A percentile compares a stretch with the other conserved stretches of the same genome.
These are phyloP conservation scores for Pichia sp. DNA, from an alignment of 1,139 yeast species.

Conservation along the genomic window DNA sequence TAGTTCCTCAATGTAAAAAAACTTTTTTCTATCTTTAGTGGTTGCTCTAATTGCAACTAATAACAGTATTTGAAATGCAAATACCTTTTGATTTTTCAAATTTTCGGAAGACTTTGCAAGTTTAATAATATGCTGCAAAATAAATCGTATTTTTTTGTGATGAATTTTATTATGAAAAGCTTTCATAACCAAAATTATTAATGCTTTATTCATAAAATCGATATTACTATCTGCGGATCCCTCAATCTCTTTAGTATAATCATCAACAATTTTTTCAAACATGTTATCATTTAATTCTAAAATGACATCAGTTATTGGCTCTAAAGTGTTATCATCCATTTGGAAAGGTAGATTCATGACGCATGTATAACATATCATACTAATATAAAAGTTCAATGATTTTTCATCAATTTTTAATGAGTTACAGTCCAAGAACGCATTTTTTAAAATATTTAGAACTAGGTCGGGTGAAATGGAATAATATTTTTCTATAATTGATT, in stretches of 20 bases:
- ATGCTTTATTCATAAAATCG: neutral
- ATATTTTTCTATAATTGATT: constrained; percentile 41
- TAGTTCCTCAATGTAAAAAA: no score
- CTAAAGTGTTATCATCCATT: constrained; percentile 8
- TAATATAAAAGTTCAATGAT: constrained; percentile 14
- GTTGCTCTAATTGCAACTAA: neutral
- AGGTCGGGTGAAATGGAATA: constrained; percentile 38
- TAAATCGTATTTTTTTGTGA: constrained; percentile 1
- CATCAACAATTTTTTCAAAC: constrained; percentile 3
- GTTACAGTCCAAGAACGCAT: constrained; percentile 36
- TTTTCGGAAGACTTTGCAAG: constrained; percentile 6
- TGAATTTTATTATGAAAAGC: constrained; percentile 3
- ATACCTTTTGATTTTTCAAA: neutral
- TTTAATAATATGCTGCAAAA: neutral
- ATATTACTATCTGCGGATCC: constrained; percentile 4
- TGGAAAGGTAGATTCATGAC: constrained; percentile 9
- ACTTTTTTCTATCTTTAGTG: no score
- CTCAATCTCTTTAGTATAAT: constrained; percentile 12
- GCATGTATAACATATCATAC: constrained; percentile 15
- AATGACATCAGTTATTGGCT: constrained; percentile 9
- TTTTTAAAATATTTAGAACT: constrained; percentile 40
- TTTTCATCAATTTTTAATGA: constrained; percentile 17
- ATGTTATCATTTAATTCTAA: constrained; percentile 10
- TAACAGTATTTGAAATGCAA: neutral
- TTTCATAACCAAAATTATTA: constrained; percentile 1